Conservation (phyloP, 805 yeast species). For the Yueomyces sinensis region DNA sequence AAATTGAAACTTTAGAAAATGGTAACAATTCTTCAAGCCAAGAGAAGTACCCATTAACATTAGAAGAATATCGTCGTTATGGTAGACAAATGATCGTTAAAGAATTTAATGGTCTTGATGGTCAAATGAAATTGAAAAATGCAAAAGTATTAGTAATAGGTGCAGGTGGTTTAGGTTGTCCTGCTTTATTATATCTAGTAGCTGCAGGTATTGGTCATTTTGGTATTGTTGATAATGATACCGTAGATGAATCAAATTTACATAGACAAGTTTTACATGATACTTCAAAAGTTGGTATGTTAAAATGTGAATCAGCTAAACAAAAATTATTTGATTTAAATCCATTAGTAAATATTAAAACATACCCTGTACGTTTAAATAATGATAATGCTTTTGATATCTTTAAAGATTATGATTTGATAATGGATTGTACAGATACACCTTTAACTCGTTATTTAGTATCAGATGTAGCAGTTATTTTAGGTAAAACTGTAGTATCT, state of each 20-base stretch:
- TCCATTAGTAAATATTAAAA: slow-evolving; percentile 45
- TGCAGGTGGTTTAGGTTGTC: slow-evolving; percentile 95
- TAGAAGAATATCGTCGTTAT: slow-evolving; percentile 68
- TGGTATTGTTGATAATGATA: slow-evolving; percentile 81
- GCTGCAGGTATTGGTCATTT: slow-evolving; percentile 82
- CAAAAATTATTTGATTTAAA: slow-evolving; percentile 40
- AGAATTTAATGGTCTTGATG: slow-evolving; percentile 38
- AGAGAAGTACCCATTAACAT: slow-evolving; percentile 22
- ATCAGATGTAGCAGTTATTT: slow-evolving; percentile 66
- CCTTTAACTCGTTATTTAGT: slow-evolving; percentile 79
- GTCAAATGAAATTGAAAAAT: slow-evolving; percentile 44
- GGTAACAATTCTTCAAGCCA: too few relatives aligned
- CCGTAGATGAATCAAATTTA: slow-evolving; percentile 71
- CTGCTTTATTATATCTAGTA: slow-evolving; percentile 69
- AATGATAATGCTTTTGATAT: slow-evolving; percentile 50
- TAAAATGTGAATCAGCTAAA: slow-evolving; percentile 73
- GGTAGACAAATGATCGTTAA: slow-evolving; percentile 96
- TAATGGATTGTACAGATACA: slow-evolving; percentile 90
- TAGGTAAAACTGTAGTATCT: slow-evolving; percentile 63
- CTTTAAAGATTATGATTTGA: slow-evolving; percentile 52
- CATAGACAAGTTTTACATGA: slow-evolving; percentile 84
- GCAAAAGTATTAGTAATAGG: slow-evolving; percentile 70
- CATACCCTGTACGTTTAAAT: slow-evolving; percentile 39
- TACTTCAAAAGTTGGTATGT: slow-evolving; percentile 48
- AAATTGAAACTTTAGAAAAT: slow-evolving; percentile 2